Base-by-base conservation (phyloP, 441 rosid species). In the Erodium texanum region DNA sequence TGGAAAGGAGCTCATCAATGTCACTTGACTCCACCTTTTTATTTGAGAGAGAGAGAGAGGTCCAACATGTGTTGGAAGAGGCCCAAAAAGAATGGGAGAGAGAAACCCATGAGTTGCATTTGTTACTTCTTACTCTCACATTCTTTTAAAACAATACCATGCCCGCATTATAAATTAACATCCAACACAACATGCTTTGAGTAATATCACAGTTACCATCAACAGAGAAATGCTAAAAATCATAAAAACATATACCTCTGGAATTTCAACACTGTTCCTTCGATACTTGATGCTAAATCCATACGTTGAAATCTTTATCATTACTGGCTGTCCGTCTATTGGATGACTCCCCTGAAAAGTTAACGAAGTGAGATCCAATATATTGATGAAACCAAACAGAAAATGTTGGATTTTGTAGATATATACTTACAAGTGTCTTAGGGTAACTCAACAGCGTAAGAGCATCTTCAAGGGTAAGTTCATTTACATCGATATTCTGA, bases 371-470 rank as follows among this genome's bases (percentile, higher is more conserved):
- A 52, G 20, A 52, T 52, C 59, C 22, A 52, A 52, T n/a, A 16
- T 1, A 16, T 3, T 12, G 3, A 52, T 16, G 14, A 52, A 52
- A 2, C 22, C 4, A n/a, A 8, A 8, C 43, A 16, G 22, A 52
- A 52, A 52, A 52, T 52, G 59, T 52, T 52, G 22, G 34, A 59
- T 65, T 56, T 68, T 66, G 20, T 19, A 75, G 66, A 68, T 65
- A 69, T 67, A 50, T 69, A 36, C 78, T 66, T 83, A 95, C 97
- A 94, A 95, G 75, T 64, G 94, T 87, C 65, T 88, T 8, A 20
- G 98, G 99, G 79, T 82, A 92, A 15, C 85, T 87, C 62, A 94
- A 77, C 85, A 90, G 72, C 63, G 88, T 87, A 24, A 92, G 80
- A 71, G 98, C 98, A 75, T 80, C 85, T 83, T 82, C 86, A 41